phyloP scores from a whole-genome alignment of 2,329 filamentous ascomycete species.

The Cercospora janseana region DNA sequence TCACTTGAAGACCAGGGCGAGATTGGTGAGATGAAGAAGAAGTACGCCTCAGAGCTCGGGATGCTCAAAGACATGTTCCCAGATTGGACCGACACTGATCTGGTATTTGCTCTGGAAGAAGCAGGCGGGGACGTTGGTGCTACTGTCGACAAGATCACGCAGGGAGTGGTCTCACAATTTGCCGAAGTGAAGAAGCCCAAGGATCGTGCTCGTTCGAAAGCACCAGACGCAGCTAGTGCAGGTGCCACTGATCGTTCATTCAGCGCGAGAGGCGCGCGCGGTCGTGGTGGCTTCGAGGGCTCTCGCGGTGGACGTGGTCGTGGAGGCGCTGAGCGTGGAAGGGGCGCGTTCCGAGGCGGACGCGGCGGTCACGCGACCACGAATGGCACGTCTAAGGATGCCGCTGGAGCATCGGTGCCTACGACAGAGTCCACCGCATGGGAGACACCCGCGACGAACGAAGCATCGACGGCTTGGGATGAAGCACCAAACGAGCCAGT shows the following conservation, averaged over 20 bases:
- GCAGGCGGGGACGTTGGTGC: conserved; percentile 71
- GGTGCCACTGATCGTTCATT: conserved; percentile 52
- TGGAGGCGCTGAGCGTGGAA: conserved; percentile 55
- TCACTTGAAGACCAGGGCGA: conserved; percentile 80
- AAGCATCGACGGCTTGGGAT: conserved; percentile 30
- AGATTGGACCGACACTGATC: conserved; percentile 92
- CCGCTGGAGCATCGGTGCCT: conserved; percentile 58
- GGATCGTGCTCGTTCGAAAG: conserved; percentile 69
- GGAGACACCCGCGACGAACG: conserved; percentile 48
- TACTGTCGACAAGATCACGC: conserved; percentile 74
- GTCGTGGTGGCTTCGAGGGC: conserved; percentile 48
- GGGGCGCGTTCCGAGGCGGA: conserved; percentile 54
- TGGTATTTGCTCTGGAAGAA: conserved; percentile 90
- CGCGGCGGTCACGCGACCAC: conserved; percentile 60
- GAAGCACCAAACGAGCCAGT: conserved; percentile 19
- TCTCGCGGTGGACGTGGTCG: conserved; percentile 62
- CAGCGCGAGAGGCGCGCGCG: conserved; percentile 42
- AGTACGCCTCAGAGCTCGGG: conserved; percentile 74
- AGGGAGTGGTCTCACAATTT: conserved; percentile 80
- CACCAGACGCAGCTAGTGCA: conserved; percentile 55
- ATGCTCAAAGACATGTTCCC: conserved; percentile 91
- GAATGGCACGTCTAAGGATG: conserved; percentile 61
- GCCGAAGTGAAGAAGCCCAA: conserved; percentile 81
- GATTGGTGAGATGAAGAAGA: conserved; percentile 86
- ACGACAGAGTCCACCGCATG: conserved; percentile 68